phyloP scores from a whole-genome alignment of 1,284 basidiomycete genomes.

The Rhodotorula sp. region DNA sequence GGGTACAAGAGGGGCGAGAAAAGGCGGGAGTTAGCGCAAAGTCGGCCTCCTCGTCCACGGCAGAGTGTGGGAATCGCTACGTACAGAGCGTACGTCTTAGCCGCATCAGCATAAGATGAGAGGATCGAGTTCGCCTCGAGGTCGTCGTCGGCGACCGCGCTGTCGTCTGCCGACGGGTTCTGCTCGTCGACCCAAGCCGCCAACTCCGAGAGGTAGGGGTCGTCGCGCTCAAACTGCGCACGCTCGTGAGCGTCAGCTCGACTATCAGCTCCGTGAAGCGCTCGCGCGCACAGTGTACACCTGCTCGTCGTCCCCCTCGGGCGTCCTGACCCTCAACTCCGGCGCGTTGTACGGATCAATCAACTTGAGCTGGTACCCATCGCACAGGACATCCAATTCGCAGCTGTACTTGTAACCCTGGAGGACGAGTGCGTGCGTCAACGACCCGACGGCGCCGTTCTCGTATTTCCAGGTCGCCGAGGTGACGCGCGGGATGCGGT shows the following conservation, averaged over 20 bases:
- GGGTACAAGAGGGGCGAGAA: constrained; percentile 53
- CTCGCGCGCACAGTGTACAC: constrained; percentile 37
- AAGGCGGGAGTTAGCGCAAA: no score
- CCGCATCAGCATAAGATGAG: constrained; percentile 65
- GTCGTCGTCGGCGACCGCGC: constrained; percentile 43
- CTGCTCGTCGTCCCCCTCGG: constrained; percentile 66
- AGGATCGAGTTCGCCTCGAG: constrained; percentile 47
- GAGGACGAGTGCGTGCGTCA: constrained; percentile 81
- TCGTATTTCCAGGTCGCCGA: constrained; percentile 69
- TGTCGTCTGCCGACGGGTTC: constrained; percentile 31
- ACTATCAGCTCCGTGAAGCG: no score
- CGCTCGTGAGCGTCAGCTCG: constrained; percentile 53
- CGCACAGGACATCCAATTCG: constrained; percentile 65
- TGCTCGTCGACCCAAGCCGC: constrained; percentile 44
- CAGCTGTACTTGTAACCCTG: constrained; percentile 89
- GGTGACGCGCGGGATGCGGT: constrained; percentile 58
- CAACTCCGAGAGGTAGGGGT: constrained; percentile 36
- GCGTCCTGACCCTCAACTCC: constrained; percentile 75
- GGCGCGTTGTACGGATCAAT: constrained; percentile 76
- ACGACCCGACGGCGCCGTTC: constrained; percentile 83
- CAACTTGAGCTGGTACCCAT: constrained; percentile 75
- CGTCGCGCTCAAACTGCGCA: constrained; percentile 59
- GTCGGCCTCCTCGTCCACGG: no score
- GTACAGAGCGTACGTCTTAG: constrained; percentile 73
- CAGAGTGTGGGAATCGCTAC: neutral